These are phyloP conservation scores for Fraxinus sp. DNA, from an alignment of 305 asterid species.

Conservation along the genomic window DNA sequence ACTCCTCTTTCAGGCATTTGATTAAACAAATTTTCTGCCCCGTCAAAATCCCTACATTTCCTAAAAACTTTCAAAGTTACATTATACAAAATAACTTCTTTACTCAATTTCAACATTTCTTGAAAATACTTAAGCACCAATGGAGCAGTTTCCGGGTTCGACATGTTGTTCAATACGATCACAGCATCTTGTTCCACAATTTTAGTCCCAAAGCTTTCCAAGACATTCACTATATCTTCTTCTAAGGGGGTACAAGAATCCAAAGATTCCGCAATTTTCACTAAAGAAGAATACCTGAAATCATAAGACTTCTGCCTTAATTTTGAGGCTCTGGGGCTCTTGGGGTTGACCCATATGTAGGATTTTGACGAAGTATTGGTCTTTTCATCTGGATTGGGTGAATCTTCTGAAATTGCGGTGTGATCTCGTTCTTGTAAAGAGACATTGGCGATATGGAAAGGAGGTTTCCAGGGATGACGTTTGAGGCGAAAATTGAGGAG, in stretches of 20 bases:
- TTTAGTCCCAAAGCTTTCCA: slow-evolving; percentile 43
- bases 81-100: slow-evolving; percentile 64
- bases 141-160: slow-evolving; percentile 50
- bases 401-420: slow-evolving; percentile 22
- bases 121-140: slow-evolving; percentile 58
- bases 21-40: slow-evolving; percentile 59
- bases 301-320: slow-evolving; percentile 47
- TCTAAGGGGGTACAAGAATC: slow-evolving; percentile 50
- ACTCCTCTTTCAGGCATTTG: slow-evolving; percentile 73
- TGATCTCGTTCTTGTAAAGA: slow-evolving; percentile 46
- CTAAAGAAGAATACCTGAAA: slow-evolving; percentile 63
- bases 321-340: slow-evolving; percentile 58
- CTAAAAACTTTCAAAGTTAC: slow-evolving; percentile 66
- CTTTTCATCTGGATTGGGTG: slow-evolving; percentile 36
- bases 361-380: slow-evolving; percentile 38
- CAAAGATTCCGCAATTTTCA: slow-evolving; percentile 51
- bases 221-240: slow-evolving; percentile 35
- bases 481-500: slow-evolving; percentile 36
- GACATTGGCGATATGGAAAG: slow-evolving; percentile 33
- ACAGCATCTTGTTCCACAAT: slow-evolving; percentile 69
- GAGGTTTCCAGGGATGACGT: slow-evolving; percentile 28
- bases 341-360: slow-evolving; percentile 81
- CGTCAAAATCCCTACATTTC: slow-evolving; percentile 56
- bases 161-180: slow-evolving; percentile 64
- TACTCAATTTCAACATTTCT: slow-evolving; percentile 28